Percentiles rank a stretch among this genome's conserved stretches.
Evolutionary conservation across 768 basidiomycete species (phyloP).

Genomic region (Dictyophora rubrovolvata): DNA sequence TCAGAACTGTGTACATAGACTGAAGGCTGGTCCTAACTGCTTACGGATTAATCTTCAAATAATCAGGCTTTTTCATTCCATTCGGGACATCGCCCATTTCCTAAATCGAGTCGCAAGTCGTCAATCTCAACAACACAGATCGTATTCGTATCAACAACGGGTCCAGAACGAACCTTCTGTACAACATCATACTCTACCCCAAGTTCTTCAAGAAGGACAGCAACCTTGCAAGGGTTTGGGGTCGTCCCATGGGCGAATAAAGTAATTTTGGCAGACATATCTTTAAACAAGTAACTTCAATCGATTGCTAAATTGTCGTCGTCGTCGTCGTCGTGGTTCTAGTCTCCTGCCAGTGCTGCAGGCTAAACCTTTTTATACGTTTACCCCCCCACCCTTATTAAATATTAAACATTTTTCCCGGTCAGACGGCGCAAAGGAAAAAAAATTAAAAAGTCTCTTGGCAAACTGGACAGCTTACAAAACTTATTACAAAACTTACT

Average conservation of each 20-base stretch:
- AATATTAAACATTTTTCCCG: no score
- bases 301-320: no score
- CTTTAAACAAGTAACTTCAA: background rate
- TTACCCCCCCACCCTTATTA: no score
- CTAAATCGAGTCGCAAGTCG: background rate
- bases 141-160: background rate
- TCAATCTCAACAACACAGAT: background rate
- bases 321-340: no score
- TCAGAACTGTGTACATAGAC: background rate
- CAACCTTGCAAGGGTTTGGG: background rate
- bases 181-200: background rate
- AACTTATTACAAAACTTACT: no score
- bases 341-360: no score
- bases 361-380: no score
- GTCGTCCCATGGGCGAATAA: background rate
- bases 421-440: no score
- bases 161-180: background rate
- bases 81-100: background rate
- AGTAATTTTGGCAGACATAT: background rate
- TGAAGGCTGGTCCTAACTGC: background rate
- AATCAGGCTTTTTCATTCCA: background rate
- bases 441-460: no score
- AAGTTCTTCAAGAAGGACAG: background rate
- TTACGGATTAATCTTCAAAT: slow-evolving; percentile 2
- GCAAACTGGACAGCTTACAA: no score